Evolutionary conservation across 805 yeast genomes (phyloP), one percentile per base, ranked within the genome.

Genomic region (Candida boleticola): DNA sequence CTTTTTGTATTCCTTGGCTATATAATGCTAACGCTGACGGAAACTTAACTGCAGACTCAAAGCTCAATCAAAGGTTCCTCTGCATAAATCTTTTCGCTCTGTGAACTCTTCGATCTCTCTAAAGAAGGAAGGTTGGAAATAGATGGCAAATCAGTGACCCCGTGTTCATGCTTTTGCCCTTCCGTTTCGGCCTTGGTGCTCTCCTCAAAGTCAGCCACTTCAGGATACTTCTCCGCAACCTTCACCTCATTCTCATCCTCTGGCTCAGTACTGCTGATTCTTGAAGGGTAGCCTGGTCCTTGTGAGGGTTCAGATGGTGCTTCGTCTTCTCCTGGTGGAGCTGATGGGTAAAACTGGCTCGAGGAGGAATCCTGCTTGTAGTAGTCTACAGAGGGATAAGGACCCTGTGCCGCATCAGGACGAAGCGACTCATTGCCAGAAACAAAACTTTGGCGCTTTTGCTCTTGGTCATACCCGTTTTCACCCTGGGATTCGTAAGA

Each of bases 61-160:
- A 70, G 49, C 46, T 70, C 75, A 42, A 70, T 70, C 41, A 70
- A 60, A 14, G 72, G 69, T 45, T 65, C 71, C 5, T 73, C 73
- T 46, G 66, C 73, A 11, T 29, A 38, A 16, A 16, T 27, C 36
- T 20, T 29, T 16, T 35, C 26, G 9, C 14, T 33, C 34, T 43
- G 33, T 17, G 48, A 38, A 36, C 45, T 37, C 14, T 48, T 46
- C 18, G 41, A 40, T n/a, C 21, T 25, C n/a, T 50, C 56, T 14
- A 58, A 36, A 30, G 52, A 34, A 13, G 54, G 55, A 22, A 51
- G 48, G 16, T 41, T 33, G 4, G 40, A 11, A 3, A 35, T 11
- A 7, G 43, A 13, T 9, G 39, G 39, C 27, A 36, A 26, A 11
- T 22, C 35, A 31, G 6, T 31, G 20, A 18, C 35, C 16, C 18